These are phyloP conservation scores for Penicillium crystallinum DNA, from an alignment of 495 filamentous ascomycete genomes.

Conservation along the genomic window DNA sequence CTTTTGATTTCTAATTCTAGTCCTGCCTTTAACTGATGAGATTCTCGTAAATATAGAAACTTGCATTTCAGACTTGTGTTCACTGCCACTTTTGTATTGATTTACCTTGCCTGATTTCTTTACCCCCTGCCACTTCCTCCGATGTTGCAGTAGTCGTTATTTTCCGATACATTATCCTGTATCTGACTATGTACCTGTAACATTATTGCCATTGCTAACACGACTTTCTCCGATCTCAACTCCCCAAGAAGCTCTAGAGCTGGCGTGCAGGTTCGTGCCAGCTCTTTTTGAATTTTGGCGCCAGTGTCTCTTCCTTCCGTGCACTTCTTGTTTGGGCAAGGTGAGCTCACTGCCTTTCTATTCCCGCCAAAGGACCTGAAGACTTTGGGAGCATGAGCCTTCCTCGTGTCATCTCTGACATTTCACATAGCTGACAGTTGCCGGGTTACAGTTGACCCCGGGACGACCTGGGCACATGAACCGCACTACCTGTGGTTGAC, in stretches of 20 bases:
- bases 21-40: not conserved
- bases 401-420: constrained; percentile 8
- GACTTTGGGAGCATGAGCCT: not conserved
- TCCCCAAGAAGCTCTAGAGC: not conserved
- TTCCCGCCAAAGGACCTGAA: not conserved
- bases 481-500: not conserved
- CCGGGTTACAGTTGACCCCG: constrained; percentile 14
- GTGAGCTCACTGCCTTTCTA: constrained; percentile 1
- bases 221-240: constrained; percentile 7
- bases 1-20: not conserved
- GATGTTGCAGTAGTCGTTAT: constrained; percentile 1
- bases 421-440: constrained; percentile 28
- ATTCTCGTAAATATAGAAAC: constrained; percentile 11
- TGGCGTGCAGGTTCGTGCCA: not conserved
- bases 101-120: not conserved
- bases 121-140: not conserved
- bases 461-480: constrained; percentile 1
- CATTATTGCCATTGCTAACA: constrained; percentile 22
- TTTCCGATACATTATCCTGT: not conserved
- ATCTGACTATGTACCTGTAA: constrained; percentile 16
- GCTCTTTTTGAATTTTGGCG: not conserved
- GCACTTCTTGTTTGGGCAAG: not conserved
- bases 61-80: not conserved
- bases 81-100: constrained; percentile 15
- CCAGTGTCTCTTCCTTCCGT: not conserved